Evolutionary conservation across 305 asterid species (phyloP), one percentile per base, ranked within the genome.

Genomic region (Fraxinus paxiana): DNA sequence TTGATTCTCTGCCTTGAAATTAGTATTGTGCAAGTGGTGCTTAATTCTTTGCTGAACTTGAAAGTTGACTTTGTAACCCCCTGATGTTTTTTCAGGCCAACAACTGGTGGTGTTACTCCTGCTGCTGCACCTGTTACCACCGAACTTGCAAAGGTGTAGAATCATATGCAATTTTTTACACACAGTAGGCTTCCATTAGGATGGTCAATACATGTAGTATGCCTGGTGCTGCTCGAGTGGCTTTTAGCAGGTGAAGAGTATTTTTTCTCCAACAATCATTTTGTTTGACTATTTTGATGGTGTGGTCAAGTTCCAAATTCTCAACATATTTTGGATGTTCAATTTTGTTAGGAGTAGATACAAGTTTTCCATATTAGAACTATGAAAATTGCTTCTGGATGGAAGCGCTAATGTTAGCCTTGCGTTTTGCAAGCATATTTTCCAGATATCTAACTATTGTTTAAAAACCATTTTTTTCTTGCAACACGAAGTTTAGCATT

Each of bases 91-190:
- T 83, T 51, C 87, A 92, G 97, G 90, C 97, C 97, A 61, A 92
- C 97, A 17, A 92, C 97, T 76, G 97, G 97, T 70, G 97, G 97
- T 37, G 93, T 70, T 83, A 76, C 97, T 73, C 94, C 93, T 82
- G 72, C 72, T 69, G 56, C 82, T 30, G 86, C 82, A 34, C 86
- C 87, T 1, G 88, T 79, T 78, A 81, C 83, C 33, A 0, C 86
- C 2, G 90, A 83, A 77, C 85, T 83, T 79, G 91, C 84, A 17
- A 83, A 88, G 86, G 90, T 74, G 13, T 92, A 89, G 87, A 86
- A 80, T 38, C 71, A 54, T 77, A 76, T 56, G 18, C 67, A 18
- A n/a, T n/a, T 22, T 80, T 71, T 75, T 6, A 13, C 82, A 73
- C 79, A 20, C 30, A 34, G 67, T 41, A 59, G 83, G 56, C 46